Evolutionary conservation across 192 early-diverging fungal genomes (phyloP), one percentile per base, ranked within the genome.

Genomic region (Umbelopsis ramanniana): DNA sequence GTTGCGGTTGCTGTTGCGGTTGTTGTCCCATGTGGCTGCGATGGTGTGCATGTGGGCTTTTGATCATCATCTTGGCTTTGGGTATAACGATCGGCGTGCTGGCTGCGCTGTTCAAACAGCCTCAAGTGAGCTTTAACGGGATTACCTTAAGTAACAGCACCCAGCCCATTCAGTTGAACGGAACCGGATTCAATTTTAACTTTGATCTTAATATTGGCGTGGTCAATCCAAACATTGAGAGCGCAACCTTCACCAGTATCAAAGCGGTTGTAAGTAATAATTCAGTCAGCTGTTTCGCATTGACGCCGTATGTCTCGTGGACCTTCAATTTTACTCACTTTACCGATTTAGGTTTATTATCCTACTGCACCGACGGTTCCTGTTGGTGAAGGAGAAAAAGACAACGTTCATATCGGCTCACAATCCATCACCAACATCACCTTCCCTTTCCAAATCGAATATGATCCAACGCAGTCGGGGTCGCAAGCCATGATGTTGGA

Each of bases 311-410:
- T n/a, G n/a, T n/a, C n/a, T n/a, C n/a, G n/a, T n/a, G n/a, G n/a
- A n/a, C n/a, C n/a, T n/a, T n/a, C n/a, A n/a, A n/a, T n/a, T n/a
- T n/a, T n/a, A n/a, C n/a, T n/a, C n/a, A n/a, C n/a, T n/a, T n/a
- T n/a, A n/a, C n/a, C n/a, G n/a, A 48, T 48, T 14, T 83, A 88
- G 86, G 84, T 81, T 29, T 88, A 79, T 70, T 86, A 88, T 71
- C 84, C 87, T 37, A 73, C 71, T 6, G 48, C 68, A 19, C 79
- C 75, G 45, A 52, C 69, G 6, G 68, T 72, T 10, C 68, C 81
- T 17, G 80, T 88, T 29, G 87, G 87, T 37, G 80, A 82, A 23
- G 87, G 84, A 19, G 67, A 70, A 11, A 10, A 84, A 33, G 71
- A 68, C n/a, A 52, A 86, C 29, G 75, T 83, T 11, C 50, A 73